Conservation (phyloP, 75 land plant genomes). For the Picea glauca region DNA sequence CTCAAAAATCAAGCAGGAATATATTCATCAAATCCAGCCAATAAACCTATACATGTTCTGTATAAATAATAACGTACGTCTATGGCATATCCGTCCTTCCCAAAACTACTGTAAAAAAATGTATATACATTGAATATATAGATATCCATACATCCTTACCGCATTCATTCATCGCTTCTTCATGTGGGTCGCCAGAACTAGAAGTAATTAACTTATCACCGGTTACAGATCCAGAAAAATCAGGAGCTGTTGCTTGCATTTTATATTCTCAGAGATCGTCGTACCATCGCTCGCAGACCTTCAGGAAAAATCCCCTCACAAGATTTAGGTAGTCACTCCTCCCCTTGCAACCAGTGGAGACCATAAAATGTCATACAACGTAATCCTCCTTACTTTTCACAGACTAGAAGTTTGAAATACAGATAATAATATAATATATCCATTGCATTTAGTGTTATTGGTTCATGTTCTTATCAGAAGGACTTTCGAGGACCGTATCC, state of each 20-base stretch:
- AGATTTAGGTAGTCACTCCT: too few relatives aligned
- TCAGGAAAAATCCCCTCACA: neutral
- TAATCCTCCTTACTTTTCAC: neutral
- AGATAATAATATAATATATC: neutral
- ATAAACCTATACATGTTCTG: too few relatives aligned
- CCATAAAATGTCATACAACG: neutral
- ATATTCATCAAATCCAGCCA: neutral
- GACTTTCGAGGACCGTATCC: neutral
- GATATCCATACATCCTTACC: neutral
- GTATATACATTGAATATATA: neutral
- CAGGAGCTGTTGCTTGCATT: conserved; percentile 5
- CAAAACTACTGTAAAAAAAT: neutral
- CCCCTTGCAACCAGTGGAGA: neutral
- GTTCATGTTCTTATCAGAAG: neutral
- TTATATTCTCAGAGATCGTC: neutral
- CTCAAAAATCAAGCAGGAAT: neutral
- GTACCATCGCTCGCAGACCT: neutral
- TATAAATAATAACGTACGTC: neutral
- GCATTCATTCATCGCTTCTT: neutral
- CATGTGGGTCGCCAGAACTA: conserved; percentile 8
- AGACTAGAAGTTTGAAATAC: neutral
- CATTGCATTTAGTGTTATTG: too few relatives aligned
- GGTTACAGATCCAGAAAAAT: neutral
- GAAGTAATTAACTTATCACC: neutral
- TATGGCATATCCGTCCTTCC: neutral